Evolutionary conservation across 306 rosid genomes (phyloP).

Genomic region (Adenanthera pavonina): DNA sequence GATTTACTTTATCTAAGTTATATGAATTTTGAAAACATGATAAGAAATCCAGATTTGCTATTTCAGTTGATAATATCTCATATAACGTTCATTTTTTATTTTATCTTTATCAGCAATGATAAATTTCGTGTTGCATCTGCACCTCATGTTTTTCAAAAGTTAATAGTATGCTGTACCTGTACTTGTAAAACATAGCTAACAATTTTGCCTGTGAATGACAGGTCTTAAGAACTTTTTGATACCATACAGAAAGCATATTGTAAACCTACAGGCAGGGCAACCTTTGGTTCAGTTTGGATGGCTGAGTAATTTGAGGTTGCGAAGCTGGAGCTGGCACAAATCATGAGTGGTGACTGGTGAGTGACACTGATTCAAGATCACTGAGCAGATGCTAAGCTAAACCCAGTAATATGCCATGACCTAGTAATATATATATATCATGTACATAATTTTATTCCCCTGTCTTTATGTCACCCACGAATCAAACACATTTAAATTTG

Average conservation of each 20-base stretch:
- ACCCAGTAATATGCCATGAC: neutral
- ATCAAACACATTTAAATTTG: neutral
- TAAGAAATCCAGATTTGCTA: neutral
- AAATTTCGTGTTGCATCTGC: neutral
- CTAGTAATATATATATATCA: neutral
- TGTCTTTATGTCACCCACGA: neutral
- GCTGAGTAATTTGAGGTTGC: conserved; percentile 78
- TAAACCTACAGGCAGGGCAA: conserved; percentile 57
- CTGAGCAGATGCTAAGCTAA: neutral
- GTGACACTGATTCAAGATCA: neutral
- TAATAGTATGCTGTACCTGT: neutral
- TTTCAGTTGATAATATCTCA: neutral
- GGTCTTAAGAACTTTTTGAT: conserved; percentile 81
- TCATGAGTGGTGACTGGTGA: conserved; percentile 19
- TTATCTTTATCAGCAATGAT: too few relatives aligned
- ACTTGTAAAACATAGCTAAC: conserved; percentile 4
- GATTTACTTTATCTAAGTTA: neutral
- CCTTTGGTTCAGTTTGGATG: conserved; percentile 79
- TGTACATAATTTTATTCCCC: conserved; percentile 27
- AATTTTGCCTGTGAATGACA: conserved; percentile 46
- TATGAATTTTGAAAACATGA: neutral
- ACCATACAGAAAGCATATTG: conserved; percentile 72
- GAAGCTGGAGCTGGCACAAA: conserved; percentile 55
- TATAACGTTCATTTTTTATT: neutral
- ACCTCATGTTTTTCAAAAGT: neutral